Evolutionary conservation across 1,284 basidiomycete species (phyloP).

Genomic region (Porogramme epimiltina): DNA sequence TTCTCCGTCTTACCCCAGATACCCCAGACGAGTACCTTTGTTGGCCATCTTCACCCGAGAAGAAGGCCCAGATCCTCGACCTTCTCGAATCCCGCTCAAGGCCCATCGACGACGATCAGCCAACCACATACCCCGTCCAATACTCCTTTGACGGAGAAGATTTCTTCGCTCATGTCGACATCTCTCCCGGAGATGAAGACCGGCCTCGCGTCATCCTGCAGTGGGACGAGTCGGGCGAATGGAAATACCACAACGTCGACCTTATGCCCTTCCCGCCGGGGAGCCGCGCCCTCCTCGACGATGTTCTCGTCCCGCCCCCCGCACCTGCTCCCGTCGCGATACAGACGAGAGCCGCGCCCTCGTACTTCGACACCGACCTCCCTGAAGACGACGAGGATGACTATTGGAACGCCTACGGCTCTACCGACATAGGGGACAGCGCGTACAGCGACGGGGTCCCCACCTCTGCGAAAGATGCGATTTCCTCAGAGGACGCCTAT

Average conservation of each 20-base stretch:
- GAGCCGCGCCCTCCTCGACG: conserved; percentile 44
- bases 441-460: conserved; percentile 7
- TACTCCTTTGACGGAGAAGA: conserved; percentile 64
- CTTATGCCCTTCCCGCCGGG: conserved; percentile 73
- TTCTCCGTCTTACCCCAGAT: conserved; percentile 54
- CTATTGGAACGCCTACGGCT: conserved; percentile 71
- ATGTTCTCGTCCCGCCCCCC: conserved; percentile 24
- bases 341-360: conserved; percentile 8
- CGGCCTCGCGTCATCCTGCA: conserved; percentile 66
- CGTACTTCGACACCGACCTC: conserved; percentile 19
- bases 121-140: conserved; percentile 40
- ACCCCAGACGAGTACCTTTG: conserved; percentile 59
- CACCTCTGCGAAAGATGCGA: conserved; percentile 27
- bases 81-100: conserved; percentile 48
- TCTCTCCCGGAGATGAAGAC: conserved; percentile 38
- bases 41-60: conserved; percentile 56
- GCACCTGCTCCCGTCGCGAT: conserved; percentile 4
- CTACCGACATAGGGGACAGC: conserved; percentile 34
- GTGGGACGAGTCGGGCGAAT: conserved; percentile 56
- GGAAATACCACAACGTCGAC: conserved; percentile 71
- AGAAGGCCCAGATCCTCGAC: conserved; percentile 34
- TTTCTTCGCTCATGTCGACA: conserved; percentile 61
- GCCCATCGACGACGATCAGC: conserved; percentile 39
- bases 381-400: conserved; percentile 45
- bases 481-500: conserved; percentile 66